Conservation (phyloP, 108 stramenopile genomes). For the Aurantiochytrium sp. region DNA sequence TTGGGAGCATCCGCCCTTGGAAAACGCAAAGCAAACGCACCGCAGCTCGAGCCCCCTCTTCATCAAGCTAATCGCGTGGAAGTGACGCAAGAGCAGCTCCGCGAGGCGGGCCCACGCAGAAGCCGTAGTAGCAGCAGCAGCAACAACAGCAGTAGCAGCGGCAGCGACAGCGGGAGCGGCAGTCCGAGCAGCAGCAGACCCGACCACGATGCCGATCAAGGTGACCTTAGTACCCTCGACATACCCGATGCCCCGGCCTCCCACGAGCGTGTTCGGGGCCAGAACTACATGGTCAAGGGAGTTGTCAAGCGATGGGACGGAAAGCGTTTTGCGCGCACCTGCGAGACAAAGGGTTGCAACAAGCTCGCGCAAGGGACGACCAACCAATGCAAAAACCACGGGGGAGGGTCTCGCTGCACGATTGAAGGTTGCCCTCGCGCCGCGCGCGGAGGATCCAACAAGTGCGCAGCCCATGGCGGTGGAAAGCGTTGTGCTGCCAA, state of each 20-base stretch:
- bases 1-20: too few species aligned
- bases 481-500: background rate
- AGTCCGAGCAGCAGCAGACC: background rate
- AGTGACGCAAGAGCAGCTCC: too few species aligned
- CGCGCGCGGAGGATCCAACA: background rate
- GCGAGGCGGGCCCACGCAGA: too few species aligned
- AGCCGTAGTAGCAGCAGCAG: background rate
- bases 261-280: background rate
- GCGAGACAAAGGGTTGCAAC: background rate
- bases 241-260: background rate
- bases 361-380: conserved; percentile 11
- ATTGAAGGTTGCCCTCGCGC: background rate
- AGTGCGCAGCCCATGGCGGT: conserved; percentile 6
- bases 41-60: too few species aligned
- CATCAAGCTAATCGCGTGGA: too few species aligned
- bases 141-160: background rate
- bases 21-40: too few species aligned
- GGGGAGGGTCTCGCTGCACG: background rate
- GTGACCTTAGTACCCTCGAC: background rate
- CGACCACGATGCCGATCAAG: background rate
- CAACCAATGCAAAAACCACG: background rate
- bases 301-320: background rate
- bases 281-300: conserved; percentile 1
- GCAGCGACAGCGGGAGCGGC: background rate
- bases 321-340: background rate